Conservation (phyloP, 257 asterid species). For the Salvia rosmarinus region DNA sequence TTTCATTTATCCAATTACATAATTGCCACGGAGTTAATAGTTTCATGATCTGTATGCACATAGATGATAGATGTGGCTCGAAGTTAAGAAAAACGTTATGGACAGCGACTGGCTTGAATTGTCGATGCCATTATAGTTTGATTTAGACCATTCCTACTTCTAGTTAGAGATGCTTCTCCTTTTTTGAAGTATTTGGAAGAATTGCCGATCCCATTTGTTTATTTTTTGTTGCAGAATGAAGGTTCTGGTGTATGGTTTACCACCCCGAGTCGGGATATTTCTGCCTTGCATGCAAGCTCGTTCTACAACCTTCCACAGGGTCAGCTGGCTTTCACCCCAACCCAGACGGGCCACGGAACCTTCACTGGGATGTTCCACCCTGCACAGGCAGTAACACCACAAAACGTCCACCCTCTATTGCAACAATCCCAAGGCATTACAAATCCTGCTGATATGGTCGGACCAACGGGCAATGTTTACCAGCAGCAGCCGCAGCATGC, state of each 20-base stretch:
- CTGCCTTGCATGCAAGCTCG: conserved; percentile 73
- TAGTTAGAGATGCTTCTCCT: background rate
- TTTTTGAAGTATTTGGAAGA: conserved; percentile 5
- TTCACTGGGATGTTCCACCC: conserved; percentile 80
- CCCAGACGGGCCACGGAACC: conserved; percentile 79
- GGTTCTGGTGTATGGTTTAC: conserved; percentile 80
- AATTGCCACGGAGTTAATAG: background rate
- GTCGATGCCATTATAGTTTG: background rate
- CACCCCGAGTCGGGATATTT: conserved; percentile 67
- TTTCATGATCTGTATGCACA: background rate
- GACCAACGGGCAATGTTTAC: conserved; percentile 62
- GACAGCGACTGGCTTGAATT: too few relatives aligned
- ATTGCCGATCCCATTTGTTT: conserved; percentile 5
- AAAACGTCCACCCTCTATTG: conserved; percentile 70
- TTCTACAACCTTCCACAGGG: conserved; percentile 86
- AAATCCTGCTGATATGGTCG: conserved; percentile 76
- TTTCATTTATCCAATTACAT: too few relatives aligned
- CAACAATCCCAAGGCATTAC: conserved; percentile 84
- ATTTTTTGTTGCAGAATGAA: conserved; percentile 60
- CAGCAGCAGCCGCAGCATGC: conserved; percentile 94
- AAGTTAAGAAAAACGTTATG: background rate
- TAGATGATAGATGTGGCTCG: background rate
- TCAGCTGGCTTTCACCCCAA: conserved; percentile 72
- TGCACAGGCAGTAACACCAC: conserved; percentile 67
- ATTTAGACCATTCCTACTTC: background rate